phyloP scores from a whole-genome alignment of 225 moss, liverwort and hornwort genomes.

The Rhytidiadelphus loreus region DNA sequence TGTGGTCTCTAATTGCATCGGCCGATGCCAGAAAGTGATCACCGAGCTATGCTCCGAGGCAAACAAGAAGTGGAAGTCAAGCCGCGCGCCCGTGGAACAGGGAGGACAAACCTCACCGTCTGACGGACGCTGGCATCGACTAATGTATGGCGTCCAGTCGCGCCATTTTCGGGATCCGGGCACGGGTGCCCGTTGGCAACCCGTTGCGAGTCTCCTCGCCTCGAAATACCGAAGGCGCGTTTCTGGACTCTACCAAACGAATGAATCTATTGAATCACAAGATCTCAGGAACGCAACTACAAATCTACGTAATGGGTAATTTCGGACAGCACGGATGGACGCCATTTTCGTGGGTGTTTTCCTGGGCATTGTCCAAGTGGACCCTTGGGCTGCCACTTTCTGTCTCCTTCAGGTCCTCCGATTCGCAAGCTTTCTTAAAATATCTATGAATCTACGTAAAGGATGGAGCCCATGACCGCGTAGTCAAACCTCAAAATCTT shows the following conservation, averaged over 20 bases:
- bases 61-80: constrained; percentile 2
- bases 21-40: neutral
- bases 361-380: neutral
- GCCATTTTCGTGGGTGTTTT: neutral
- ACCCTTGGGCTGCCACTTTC: neutral
- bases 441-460: neutral
- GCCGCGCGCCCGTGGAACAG: neutral
- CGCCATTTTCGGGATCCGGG: neutral
- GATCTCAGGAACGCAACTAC: fast-evolving
- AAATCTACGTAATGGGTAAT: neutral
- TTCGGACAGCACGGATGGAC: neutral
- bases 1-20: constrained; percentile 1
- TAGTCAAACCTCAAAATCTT: neutral
- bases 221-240: neutral
- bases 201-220: neutral
- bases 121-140: neutral
- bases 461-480: neutral
- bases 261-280: fast-evolving
- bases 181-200: constrained; percentile 16
- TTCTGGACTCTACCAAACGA: neutral
- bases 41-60: neutral
- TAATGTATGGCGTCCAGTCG: neutral
- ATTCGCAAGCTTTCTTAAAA: neutral
- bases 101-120: neutral
- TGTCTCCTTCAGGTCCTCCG: neutral